phyloP scores from a whole-genome alignment of 2,329 filamentous ascomycete genomes.

The Fusarium pseudocircinatum region DNA sequence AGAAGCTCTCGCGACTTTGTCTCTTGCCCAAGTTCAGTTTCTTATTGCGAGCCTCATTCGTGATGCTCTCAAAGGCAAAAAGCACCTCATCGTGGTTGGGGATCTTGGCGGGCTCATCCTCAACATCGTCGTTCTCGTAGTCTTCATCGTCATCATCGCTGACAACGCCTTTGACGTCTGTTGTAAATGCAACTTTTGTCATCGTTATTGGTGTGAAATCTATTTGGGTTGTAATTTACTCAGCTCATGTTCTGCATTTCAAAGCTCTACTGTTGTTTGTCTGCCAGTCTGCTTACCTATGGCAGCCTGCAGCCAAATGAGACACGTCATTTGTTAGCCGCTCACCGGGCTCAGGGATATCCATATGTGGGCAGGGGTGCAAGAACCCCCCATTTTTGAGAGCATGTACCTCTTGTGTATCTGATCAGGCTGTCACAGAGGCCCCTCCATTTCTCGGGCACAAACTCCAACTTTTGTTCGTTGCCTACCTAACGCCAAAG shows the following conservation, averaged over 20 bases:
- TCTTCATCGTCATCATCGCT: not conserved
- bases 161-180: not conserved
- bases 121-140: not conserved
- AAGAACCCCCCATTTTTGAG: not conserved
- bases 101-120: not conserved
- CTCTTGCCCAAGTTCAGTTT: not conserved
- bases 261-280: not conserved
- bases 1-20: not conserved
- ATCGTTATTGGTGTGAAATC: not conserved
- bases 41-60: not conserved
- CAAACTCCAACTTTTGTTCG: not conserved
- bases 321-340: not conserved
- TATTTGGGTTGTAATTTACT: not conserved
- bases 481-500: not conserved
- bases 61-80: not conserved
- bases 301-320: not conserved
- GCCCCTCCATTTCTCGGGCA: not conserved
- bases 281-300: not conserved
- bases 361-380: not conserved
- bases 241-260: not conserved
- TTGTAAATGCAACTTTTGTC: not conserved
- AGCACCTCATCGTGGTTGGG: not conserved
- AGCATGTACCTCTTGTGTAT: not conserved
- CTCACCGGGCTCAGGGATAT: not conserved
- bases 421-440: not conserved